Evolutionary conservation across 257 asterid species (phyloP).

Genomic region (Primulina huaijiensis): DNA sequence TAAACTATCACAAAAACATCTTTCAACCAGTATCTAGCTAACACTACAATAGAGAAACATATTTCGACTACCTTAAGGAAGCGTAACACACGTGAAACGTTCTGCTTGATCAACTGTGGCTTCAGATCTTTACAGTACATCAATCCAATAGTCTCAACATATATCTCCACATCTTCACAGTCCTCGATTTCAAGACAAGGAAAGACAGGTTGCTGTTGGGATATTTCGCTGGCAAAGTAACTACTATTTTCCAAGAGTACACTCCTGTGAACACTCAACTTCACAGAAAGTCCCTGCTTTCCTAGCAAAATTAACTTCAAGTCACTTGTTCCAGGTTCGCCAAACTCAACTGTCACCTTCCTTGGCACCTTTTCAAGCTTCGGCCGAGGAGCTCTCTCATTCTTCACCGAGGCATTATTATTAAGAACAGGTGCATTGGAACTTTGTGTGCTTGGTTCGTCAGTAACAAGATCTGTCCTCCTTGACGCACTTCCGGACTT

Average conservation of each 20-base stretch:
- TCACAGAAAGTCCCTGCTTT: conserved; percentile 76
- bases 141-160: conserved; percentile 88
- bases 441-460: conserved; percentile 39
- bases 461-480: conserved; percentile 29
- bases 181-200: conserved; percentile 80
- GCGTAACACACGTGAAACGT: conserved; percentile 74
- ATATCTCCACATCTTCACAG: conserved; percentile 92
- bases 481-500: conserved; percentile 34
- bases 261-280: conserved; percentile 79
- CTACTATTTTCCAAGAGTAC: conserved; percentile 59
- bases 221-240: conserved; percentile 52
- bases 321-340: conserved; percentile 87
- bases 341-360: conserved; percentile 90
- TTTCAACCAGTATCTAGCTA: background rate
- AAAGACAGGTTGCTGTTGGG: conserved; percentile 54
- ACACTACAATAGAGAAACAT: background rate
- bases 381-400: conserved; percentile 43
- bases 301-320: conserved; percentile 71
- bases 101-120: conserved; percentile 87
- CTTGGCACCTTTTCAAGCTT: conserved; percentile 58
- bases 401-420: conserved; percentile 27
- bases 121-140: conserved; percentile 85
- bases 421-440: conserved; percentile 38
- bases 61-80: conserved; percentile 66
- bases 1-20: conserved; percentile 8